A percentile compares a stretch with the other conserved stretches of the same genome.
Evolutionary conservation across 768 basidiomycete genomes (phyloP).

Genomic region (Serendipita indica): DNA sequence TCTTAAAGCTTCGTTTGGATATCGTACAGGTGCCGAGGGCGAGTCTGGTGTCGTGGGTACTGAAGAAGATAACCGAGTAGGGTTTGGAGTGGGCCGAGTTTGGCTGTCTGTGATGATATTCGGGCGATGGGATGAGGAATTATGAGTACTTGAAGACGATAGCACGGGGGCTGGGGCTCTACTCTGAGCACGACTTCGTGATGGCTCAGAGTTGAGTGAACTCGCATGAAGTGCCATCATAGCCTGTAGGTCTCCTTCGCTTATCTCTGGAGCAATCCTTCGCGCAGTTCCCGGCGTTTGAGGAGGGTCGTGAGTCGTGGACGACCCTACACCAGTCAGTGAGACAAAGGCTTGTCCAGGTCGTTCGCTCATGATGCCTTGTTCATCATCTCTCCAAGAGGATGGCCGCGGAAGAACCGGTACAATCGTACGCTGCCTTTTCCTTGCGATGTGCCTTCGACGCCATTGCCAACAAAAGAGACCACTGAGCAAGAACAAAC

Average conservation of each 20-base stretch:
- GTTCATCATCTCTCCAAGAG: neutral
- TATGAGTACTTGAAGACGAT: too few species aligned
- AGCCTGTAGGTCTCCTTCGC: neutral
- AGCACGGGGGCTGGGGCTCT: neutral
- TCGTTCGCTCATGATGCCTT: neutral
- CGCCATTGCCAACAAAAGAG: neutral
- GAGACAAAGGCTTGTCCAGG: neutral
- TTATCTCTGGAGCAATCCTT: neutral
- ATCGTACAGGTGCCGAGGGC: too few species aligned
- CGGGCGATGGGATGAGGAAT: too few species aligned
- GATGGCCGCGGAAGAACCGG: neutral
- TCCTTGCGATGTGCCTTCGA: neutral
- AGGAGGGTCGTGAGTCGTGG: neutral
- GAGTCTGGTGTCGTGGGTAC: too few species aligned
- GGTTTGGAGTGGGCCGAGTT: too few species aligned
- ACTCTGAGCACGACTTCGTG: neutral
- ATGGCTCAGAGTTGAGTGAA: neutral
- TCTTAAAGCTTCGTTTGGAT: too few species aligned
- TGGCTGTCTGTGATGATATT: too few species aligned
- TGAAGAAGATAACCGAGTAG: too few species aligned
- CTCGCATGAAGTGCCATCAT: neutral
- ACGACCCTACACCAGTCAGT: neutral
- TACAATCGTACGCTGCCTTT: neutral
- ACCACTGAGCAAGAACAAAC: neutral
- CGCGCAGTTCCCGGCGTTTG: neutral